Base-by-base conservation (phyloP, 164 flowering plant species). In the Umbellularia californica region DNA sequence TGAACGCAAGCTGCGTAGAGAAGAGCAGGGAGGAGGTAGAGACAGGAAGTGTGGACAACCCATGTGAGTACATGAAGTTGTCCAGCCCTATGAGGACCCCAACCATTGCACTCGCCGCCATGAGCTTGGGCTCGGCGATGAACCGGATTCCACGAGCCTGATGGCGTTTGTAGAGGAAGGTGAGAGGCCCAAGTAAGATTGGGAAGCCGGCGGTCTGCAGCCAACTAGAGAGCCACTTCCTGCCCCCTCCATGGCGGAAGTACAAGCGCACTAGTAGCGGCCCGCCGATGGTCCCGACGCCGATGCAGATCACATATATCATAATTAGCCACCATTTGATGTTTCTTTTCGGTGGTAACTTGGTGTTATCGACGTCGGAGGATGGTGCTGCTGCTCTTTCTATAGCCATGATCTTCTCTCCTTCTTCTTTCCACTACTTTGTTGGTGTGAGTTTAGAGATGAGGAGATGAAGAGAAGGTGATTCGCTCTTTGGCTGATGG, bases 21-120 rank as follows among this genome's bases (percentile, higher is more conserved):
- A 79, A 41, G 70, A 79, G 81, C 19, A 79, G 73, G 13, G 81
- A 71, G 23, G 80, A 78, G 10, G 77, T 78, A 15, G 80, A 78
- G 58, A 78, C 77, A 24, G 80, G 80, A 13, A 78, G 78, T 78
- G 13, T 62, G 7, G 81, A 58, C 3, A 72, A 13, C 24, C 81
- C 78, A 4, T 22, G 25, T 5, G 81, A 71, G 65, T 75, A 79
- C 81, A 79, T 58, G 65, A 68, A 79, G 65, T 72, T 75, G 65
- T 75, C 78, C 0, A 75, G 69, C 5, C 81, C 81, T 4, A 69
- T 23, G 66, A 79, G 24, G 52, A 79, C 23, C 58, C 81, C 81
- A 4, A 79, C 60, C n/a, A 20, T 23, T 1, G 69, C 75, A 10
- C 78, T 69, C 11, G 62, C 62, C 1, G 65, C 11, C 22, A 72